These are phyloP conservation scores for Penicillium sp. DNA, from an alignment of 2,329 filamentous ascomycete species.

Conservation along the genomic window DNA sequence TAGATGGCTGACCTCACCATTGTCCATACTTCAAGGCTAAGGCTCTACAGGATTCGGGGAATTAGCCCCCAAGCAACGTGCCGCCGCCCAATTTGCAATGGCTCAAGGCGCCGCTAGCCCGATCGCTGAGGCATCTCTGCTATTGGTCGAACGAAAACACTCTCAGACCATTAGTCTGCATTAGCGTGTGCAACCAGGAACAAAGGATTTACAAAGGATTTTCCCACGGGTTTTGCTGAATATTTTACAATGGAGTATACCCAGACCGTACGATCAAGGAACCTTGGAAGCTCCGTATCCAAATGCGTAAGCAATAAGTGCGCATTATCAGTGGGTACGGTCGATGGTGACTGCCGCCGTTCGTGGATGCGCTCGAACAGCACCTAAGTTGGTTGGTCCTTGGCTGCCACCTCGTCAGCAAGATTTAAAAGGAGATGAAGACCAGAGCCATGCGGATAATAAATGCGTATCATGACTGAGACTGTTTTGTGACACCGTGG, in stretches of 20 bases:
- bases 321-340: not conserved
- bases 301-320: not conserved
- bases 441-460: not conserved
- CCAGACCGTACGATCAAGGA: not conserved
- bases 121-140: not conserved
- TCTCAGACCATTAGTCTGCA: not conserved
- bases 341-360: not conserved
- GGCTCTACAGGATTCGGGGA: not conserved
- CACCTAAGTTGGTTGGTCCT: not conserved
- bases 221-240: no score
- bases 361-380: not conserved
- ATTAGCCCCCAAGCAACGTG: not conserved
- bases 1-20: not conserved
- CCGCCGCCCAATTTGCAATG: not conserved
- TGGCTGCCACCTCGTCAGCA: not conserved
- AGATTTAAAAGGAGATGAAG: not conserved
- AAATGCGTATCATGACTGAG: not conserved
- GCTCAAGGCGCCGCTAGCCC: not conserved
- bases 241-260: not conserved
- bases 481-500: not conserved
- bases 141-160: not conserved
- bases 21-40: not conserved
- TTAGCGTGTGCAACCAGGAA: not conserved
- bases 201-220: no score
- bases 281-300: not conserved